These are phyloP conservation scores for Gymnopilus junonius DNA, from an alignment of 768 basidiomycete genomes.

Conservation along the genomic window DNA sequence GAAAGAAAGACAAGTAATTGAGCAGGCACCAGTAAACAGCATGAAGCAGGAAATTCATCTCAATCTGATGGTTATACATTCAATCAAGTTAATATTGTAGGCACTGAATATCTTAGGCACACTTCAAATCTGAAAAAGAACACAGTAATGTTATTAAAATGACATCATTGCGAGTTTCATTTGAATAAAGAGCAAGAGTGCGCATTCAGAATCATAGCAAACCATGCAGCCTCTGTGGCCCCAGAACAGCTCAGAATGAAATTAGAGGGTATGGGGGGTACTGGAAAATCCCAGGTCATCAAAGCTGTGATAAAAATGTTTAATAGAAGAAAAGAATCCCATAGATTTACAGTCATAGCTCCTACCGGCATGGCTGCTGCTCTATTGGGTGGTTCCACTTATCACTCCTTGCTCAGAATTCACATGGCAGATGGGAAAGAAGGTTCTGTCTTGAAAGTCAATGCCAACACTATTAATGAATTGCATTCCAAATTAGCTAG, in stretches of 20 bases:
- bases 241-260: constrained; percentile 34
- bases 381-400: no score
- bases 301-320: no score
- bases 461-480: no score
- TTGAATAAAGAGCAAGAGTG: constrained; percentile 37
- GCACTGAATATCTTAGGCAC: neutral
- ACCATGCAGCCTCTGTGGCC: constrained; percentile 8
- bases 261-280: constrained; percentile 36
- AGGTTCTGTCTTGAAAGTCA: no score
- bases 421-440: no score
- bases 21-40: neutral
- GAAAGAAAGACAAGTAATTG: neutral
- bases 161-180: neutral
- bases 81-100: neutral
- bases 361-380: no score
- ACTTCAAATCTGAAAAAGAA: neutral
- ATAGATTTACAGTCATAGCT: no score
- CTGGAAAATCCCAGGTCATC: no score
- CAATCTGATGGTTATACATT: neutral
- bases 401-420: no score
- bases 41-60: no score
- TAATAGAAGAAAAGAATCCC: no score
- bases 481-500: no score
- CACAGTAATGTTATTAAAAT: neutral
- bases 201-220: constrained; percentile 36